Evolutionary conservation across 176 grass and related monocot genomes (phyloP), one percentile per base, ranked within the genome.

Genomic region (Avena atlantica): DNA sequence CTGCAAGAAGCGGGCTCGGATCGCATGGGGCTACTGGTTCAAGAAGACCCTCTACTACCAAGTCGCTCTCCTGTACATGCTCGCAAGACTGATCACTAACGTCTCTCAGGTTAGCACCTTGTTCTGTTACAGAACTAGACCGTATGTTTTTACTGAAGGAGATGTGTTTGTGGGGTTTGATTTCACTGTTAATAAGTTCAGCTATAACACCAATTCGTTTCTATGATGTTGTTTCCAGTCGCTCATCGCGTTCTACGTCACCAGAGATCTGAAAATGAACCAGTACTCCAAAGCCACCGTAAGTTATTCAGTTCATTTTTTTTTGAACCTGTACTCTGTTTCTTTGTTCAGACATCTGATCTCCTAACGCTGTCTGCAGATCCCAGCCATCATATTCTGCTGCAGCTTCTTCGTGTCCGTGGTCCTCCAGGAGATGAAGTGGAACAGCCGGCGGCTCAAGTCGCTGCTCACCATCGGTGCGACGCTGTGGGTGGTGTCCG

Each of bases 21-120:
- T 95, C 34, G 88, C 75, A 11, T 95, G 93, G 93, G 59, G 83
- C 1, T 92, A 95, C 80, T 95, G 93, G 93, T 95, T 95, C 76
- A 92, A 88, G 80, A 95, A 95, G 80, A 59, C 84, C 19, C 63
- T 95, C 12, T 95, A 95, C 80, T 95, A 90, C 78, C 93, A 90
- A 87, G 93, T 95, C 25, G 90, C 93, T 47, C 69, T 95, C 24
- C 75, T 92, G 1, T 92, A 92, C 71, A 92, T 90, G 90, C 83
- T 95, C 8, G 89, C 90, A 27, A 85, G 90, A 49, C 70, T 95
- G 62, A 90, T 92, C 61, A 90, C 93, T 36, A 95, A 95, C 48
- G 90, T 95, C 52, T 95, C 93, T 56, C 93, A 95, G 93, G 93
- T 92, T 50, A 2, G 29, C 56, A 34, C 8, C 49, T 48, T 81